Percentiles rank a stretch among this genome's conserved stretches.
Evolutionary conservation across 768 basidiomycete species (phyloP).

Genomic region (Collybiopsis confluens): DNA sequence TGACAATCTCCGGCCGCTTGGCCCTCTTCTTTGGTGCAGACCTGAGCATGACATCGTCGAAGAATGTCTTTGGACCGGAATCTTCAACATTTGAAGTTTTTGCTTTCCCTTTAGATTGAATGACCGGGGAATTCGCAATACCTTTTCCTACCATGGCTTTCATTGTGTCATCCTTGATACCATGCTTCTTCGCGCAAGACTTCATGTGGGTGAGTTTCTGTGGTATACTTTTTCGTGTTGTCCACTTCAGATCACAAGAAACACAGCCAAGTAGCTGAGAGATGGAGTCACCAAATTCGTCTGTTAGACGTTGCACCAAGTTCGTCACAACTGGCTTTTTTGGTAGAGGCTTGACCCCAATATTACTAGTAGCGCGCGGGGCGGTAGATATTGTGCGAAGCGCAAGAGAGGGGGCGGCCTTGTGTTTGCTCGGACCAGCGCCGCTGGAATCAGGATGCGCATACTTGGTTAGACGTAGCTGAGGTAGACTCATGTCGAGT

Average conservation of each 20-base stretch:
- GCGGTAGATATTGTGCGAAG: not conserved
- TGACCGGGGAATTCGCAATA: constrained; percentile 22
- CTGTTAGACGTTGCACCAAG: not conserved
- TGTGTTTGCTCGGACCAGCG: not conserved
- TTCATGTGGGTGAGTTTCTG: constrained; percentile 69
- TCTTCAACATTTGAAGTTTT: constrained; percentile 13
- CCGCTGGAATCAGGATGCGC: not conserved
- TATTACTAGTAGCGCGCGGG: not conserved
- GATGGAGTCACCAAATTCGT: constrained; percentile 44
- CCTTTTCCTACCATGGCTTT: constrained; percentile 47
- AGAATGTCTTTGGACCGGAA: constrained; percentile 33
- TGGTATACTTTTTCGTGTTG: constrained; percentile 53
- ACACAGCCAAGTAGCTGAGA: constrained; percentile 52
- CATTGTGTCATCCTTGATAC: constrained; percentile 52
- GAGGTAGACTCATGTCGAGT: not conserved
- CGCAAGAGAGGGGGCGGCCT: not conserved
- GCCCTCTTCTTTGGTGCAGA: constrained; percentile 41
- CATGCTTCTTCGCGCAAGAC: constrained; percentile 61
- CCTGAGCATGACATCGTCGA: constrained; percentile 51
- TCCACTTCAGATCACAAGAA: constrained; percentile 66
- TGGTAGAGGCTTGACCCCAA: not conserved
- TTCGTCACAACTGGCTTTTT: not conserved
- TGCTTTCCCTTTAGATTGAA: constrained; percentile 18
- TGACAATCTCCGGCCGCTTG: constrained; percentile 30
- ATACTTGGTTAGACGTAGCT: not conserved